These are phyloP conservation scores for Gymnopus androsaceus DNA, from an alignment of 1,284 basidiomycete genomes.

Conservation along the genomic window DNA sequence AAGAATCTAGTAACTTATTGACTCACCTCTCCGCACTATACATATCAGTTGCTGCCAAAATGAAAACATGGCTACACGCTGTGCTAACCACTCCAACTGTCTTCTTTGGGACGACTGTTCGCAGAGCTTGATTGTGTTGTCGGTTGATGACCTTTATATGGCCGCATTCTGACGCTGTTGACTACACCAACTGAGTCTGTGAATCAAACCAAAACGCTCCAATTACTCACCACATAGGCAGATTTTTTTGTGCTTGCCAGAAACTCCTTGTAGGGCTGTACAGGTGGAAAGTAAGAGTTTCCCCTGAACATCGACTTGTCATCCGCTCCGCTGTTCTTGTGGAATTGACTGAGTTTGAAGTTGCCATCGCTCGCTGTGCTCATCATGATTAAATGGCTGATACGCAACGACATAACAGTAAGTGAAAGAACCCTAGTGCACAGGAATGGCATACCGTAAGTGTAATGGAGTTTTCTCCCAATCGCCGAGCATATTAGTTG, in stretches of 20 bases:
- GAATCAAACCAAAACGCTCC: not conserved
- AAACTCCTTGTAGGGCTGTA: not conserved
- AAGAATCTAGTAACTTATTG: not conserved
- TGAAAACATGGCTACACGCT: constrained; percentile 2
- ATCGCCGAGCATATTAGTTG: constrained; percentile 22
- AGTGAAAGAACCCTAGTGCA: not conserved
- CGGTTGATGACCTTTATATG: constrained; percentile 4
- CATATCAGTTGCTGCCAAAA: constrained; percentile 5
- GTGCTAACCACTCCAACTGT: constrained; percentile 1
- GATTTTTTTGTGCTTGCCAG: not conserved
- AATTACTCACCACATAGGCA: not conserved
- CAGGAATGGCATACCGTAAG: not conserved
- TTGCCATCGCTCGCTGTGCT: not conserved
- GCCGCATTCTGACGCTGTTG: not conserved
- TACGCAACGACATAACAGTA: not conserved
- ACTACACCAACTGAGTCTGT: not conserved
- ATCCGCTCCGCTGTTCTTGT: not conserved
- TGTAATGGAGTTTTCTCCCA: not conserved
- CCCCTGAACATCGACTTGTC: not conserved
- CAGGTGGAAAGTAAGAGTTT: not conserved
- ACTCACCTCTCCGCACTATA: constrained; percentile 1
- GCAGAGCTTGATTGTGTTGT: not conserved
- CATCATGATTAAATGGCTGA: constrained; percentile 1
- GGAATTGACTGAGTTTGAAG: not conserved
- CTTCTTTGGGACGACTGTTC: not conserved